phyloP scores from a whole-genome alignment of 495 filamentous ascomycete genomes.

The Monascus purpureus region DNA sequence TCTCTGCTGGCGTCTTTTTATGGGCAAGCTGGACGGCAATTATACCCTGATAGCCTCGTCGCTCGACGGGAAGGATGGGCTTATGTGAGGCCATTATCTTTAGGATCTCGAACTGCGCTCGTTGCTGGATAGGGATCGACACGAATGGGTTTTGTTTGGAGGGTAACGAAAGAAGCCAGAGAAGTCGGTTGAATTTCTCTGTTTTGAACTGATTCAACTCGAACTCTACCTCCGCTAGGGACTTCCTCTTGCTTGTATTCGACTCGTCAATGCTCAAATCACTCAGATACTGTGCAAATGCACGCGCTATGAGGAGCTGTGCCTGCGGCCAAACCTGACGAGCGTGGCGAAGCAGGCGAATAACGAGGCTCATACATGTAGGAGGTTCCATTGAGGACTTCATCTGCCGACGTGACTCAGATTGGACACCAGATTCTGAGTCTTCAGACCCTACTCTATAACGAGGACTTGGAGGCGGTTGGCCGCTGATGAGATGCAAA shows the following conservation, averaged over 20 bases:
- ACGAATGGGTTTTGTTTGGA: constrained; percentile 33
- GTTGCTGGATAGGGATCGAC: constrained; percentile 35
- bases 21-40: constrained; percentile 47
- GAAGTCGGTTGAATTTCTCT: constrained; percentile 35
- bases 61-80: constrained; percentile 41
- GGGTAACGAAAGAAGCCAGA: constrained; percentile 42
- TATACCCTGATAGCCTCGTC: constrained; percentile 50
- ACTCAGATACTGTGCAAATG: constrained; percentile 22
- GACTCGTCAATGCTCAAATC: constrained; percentile 2
- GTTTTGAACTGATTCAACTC: constrained; percentile 13
- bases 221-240: not conserved
- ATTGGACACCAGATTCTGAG: constrained; percentile 6
- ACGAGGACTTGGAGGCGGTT: constrained; percentile 8
- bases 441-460: constrained; percentile 1
- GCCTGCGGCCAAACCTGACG: constrained; percentile 42
- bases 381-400: constrained; percentile 12
- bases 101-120: constrained; percentile 50
- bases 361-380: constrained; percentile 20
- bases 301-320: constrained; percentile 30
- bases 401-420: constrained; percentile 3
- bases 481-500: constrained; percentile 23
- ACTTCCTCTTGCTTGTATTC: not conserved
- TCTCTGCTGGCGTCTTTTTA: constrained; percentile 44
- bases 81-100: constrained; percentile 43
- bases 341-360: constrained; percentile 45